phyloP scores from a whole-genome alignment of 257 asterid species.

The Marsdenia floribunda region DNA sequence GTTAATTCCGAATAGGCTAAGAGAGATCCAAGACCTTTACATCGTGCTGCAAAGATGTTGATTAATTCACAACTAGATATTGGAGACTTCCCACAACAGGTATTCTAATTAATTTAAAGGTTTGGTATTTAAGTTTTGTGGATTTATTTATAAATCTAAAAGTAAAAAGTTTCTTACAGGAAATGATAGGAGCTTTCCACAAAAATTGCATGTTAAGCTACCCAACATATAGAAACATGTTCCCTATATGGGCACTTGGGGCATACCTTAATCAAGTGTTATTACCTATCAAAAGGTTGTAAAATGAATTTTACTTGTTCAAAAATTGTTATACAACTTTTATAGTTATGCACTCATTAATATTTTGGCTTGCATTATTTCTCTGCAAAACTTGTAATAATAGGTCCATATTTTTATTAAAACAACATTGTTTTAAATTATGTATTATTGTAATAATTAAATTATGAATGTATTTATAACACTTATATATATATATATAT shows the following conservation, averaged over 20 bases:
- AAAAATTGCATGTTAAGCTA: conserved; percentile 64
- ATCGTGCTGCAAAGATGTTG: no score
- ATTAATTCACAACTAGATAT: conserved; percentile 57
- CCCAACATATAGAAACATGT: conserved; percentile 57
- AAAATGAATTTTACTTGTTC: background rate
- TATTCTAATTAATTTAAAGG: conserved; percentile 7
- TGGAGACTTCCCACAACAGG: conserved; percentile 87
- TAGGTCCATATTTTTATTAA: no score
- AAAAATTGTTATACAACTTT: no score
- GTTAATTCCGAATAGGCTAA: no score
- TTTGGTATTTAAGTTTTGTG: background rate
- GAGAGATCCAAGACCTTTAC: no score
- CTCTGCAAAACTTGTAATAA: no score
- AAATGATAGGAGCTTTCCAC: conserved; percentile 63
- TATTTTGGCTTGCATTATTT: no score
- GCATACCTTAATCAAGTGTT: conserved; percentile 55
- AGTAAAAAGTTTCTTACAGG: conserved; percentile 28
- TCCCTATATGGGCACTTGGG: conserved; percentile 55
- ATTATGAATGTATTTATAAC: no score
- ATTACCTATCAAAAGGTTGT: background rate
- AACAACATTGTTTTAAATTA: no score
- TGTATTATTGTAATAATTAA: no score
- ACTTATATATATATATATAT: no score
- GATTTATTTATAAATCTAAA: background rate
- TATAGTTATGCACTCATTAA: no score